A percentile compares a stretch with the other conserved stretches of the same genome.
Conservation (phyloP, 2,329 filamentous ascomycete species). For the Aspergillus sergii region DNA sequence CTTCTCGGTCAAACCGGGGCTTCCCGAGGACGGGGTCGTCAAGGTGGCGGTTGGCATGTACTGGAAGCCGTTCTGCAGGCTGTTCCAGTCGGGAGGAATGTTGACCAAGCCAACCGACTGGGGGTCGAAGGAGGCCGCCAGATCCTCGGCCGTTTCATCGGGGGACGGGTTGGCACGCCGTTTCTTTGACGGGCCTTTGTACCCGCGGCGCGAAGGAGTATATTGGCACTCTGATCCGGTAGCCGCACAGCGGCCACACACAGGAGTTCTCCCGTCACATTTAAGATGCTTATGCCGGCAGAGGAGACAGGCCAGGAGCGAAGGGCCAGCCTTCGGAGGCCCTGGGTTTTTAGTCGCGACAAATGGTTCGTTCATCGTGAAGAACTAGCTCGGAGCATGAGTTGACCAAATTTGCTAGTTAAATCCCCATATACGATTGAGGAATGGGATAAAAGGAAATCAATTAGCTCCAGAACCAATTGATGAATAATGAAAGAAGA, state of each 20-base stretch:
- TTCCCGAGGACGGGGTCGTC: conserved; percentile 27
- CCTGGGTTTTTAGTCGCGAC: conserved; percentile 16
- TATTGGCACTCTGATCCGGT: conserved; percentile 68
- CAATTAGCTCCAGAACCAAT: conserved; percentile 1
- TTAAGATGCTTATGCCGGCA: conserved; percentile 69
- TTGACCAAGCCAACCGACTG: conserved; percentile 25
- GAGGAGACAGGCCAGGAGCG: conserved; percentile 50
- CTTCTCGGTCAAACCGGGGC: conserved; percentile 27
- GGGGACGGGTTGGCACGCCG: conserved; percentile 40
- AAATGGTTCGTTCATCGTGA: conserved; percentile 32
- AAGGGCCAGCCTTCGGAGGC: conserved; percentile 35
- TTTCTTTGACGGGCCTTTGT: conserved; percentile 67
- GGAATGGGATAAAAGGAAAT: neutral
- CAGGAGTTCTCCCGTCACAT: conserved; percentile 69
- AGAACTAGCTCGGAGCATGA: conserved; percentile 5
- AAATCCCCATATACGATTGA: neutral
- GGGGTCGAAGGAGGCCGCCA: conserved; percentile 34
- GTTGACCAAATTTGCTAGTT: neutral
- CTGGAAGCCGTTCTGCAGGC: conserved; percentile 36
- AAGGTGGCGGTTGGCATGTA: conserved; percentile 29
- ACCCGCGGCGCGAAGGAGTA: conserved; percentile 73
- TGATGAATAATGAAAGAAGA: conserved; percentile 4
- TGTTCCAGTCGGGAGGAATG: conserved; percentile 44
- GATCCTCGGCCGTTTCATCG: conserved; percentile 54
- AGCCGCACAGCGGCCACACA: conserved; percentile 66